These are phyloP conservation scores for Trichophyton mentagrophytes DNA, from an alignment of 2,329 filamentous ascomycete species.

Conservation along the genomic window DNA sequence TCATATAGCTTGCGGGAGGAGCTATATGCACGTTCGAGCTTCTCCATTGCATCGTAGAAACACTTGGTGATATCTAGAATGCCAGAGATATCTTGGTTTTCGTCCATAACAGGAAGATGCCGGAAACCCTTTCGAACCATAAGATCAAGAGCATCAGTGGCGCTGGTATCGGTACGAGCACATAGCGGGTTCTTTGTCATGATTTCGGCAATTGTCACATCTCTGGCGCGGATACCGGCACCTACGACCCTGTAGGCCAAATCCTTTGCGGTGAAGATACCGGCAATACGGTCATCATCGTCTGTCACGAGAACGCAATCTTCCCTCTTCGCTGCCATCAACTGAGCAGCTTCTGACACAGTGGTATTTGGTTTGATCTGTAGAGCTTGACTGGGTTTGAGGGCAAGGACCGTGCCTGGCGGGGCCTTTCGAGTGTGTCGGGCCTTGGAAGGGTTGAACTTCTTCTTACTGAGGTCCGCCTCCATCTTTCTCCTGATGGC, in stretches of 20 bases:
- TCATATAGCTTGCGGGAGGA: constrained; percentile 98
- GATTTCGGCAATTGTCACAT: constrained; percentile 89
- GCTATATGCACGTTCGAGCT: constrained; percentile 91
- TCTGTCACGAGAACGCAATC: constrained; percentile 97
- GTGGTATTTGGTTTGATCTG: constrained; percentile 95
- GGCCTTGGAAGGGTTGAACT: constrained; percentile 60
- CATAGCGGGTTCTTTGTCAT: constrained; percentile 99
- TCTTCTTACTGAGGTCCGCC: constrained; percentile 96
- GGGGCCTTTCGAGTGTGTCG: constrained; percentile 85
- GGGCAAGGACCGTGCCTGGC: constrained; percentile 84
- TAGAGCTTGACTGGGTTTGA: constrained; percentile 88
- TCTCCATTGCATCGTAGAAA: constrained; percentile 99
- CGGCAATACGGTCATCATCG: constrained; percentile 92
- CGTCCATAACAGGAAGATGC: constrained; percentile 97
- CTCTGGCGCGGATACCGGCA: constrained; percentile 73
- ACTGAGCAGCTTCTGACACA: constrained; percentile 87
- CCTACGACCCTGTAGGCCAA: constrained; percentile 94
- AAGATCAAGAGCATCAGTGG: constrained; percentile 88
- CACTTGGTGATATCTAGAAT: constrained; percentile 98
- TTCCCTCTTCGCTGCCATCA: constrained; percentile 98
- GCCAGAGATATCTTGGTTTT: constrained; percentile 98
- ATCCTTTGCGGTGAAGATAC: constrained; percentile 98
- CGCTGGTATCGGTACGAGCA: constrained; percentile 92
- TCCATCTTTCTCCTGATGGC: constrained; percentile 96
- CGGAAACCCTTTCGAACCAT: constrained; percentile 98